Base-by-base conservation (phyloP, 352 stramenopile species). In the Saprolegnia diclina region DNA sequence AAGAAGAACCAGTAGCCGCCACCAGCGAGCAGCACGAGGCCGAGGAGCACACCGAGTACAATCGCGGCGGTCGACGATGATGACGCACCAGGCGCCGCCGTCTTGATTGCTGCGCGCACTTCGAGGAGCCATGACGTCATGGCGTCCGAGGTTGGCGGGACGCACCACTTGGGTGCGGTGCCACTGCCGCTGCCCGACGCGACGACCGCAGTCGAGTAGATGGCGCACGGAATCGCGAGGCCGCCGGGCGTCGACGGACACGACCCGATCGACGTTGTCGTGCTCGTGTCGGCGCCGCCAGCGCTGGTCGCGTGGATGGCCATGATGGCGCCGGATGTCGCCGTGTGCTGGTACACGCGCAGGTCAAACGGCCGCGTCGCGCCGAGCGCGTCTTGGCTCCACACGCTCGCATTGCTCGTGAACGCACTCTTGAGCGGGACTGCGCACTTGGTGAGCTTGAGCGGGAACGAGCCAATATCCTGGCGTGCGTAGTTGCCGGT, bases 381-480 rank as follows among this genome's bases (percentile, higher is more conserved):
- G 4, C 11, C 11, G 6, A 61, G 29, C 18, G 44, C 63, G 26
- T 69, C 63, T 46, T 69, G 63, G 9, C 29, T 26, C 63, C 63
- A 69, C 45, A 69, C 50, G 21, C 63, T 69, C 37, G 63, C 45
- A 37, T 62, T 29, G 4, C 24, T 48, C 14, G 50, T 61, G 5
- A 26, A 35, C n/a, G 44, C 54, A 5, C 21, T 46, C 13, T 35
- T 35, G 11, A 24, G 19, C 18, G 26, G 9, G 18, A 69, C 29
- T n/a, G 63, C 63, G 22, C 63, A 69, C 22, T 69, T 69, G 45
- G 32, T 24, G 4, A 56, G 29, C 38, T 42, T 56, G 21, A 16
- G 44, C 24, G 52, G 52, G 22, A 35, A 26, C 13, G 35, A 11
- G 0, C 22, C 48, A 35, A 38, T 22, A 5, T 61, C 16, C 29